Percentiles rank a stretch among this genome's conserved stretches.
Evolutionary conservation across 2,329 filamentous ascomycete species (phyloP).

Genomic region (Dactylellina haptotyla): DNA sequence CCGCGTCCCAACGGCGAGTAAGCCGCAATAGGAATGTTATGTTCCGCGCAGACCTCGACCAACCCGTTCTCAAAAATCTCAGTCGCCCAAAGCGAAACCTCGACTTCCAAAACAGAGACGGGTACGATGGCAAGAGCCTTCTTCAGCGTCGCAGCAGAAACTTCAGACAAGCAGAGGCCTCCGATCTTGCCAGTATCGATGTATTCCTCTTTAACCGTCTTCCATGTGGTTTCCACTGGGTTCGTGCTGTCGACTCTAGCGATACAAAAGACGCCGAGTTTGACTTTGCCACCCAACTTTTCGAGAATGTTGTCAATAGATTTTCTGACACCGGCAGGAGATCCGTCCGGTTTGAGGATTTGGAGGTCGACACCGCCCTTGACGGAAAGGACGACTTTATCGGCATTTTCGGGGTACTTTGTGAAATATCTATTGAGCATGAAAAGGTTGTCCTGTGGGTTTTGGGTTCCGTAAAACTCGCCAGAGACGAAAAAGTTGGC

Average conservation of each 20-base stretch:
- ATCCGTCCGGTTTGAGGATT: slow-evolving; percentile 65
- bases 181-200: slow-evolving; percentile 67
- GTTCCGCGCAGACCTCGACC: slow-evolving; percentile 69
- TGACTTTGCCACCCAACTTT: slow-evolving; percentile 67
- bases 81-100: slow-evolving; percentile 66
- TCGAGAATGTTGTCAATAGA: slow-evolving; percentile 70
- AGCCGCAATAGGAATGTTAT: slow-evolving; percentile 75
- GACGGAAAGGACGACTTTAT: slow-evolving; percentile 71
- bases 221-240: slow-evolving; percentile 64
- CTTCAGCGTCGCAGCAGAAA: slow-evolving; percentile 65
- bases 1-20: slow-evolving; percentile 76
- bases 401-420: slow-evolving; percentile 72
- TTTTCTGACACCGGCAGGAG: slow-evolving; percentile 67
- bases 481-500: slow-evolving; percentile 71
- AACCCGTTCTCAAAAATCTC: slow-evolving; percentile 67
- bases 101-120: slow-evolving; percentile 66
- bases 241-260: slow-evolving; percentile 68
- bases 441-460: slow-evolving; percentile 68
- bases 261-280: slow-evolving; percentile 71
- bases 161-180: slow-evolving; percentile 67
- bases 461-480: slow-evolving; percentile 72
- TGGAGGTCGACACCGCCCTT: slow-evolving; percentile 67
- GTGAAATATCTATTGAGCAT: slow-evolving; percentile 72
- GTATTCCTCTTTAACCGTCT: slow-evolving; percentile 65
- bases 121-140: slow-evolving; percentile 64